These are phyloP conservation scores for Monilinia vaccinii-corymbosi DNA, from an alignment of 2,329 filamentous ascomycete species.

Conservation along the genomic window DNA sequence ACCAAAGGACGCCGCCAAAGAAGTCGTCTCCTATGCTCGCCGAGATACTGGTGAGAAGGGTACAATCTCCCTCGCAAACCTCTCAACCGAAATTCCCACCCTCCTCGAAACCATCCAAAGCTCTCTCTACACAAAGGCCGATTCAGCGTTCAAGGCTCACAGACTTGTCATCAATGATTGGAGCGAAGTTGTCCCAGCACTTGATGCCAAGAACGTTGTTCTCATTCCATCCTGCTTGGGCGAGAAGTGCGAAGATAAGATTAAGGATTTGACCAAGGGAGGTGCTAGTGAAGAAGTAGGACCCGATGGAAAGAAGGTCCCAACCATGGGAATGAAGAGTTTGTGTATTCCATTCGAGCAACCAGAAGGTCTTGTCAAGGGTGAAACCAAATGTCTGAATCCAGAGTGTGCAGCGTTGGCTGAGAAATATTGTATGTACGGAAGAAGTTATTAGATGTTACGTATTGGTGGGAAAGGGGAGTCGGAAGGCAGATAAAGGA, in stretches of 20 bases:
- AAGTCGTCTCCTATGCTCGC: conserved; percentile 75
- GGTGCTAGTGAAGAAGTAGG: conserved; percentile 48
- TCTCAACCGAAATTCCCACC: conserved; percentile 64
- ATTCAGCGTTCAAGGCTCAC: conserved; percentile 69
- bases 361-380: conserved; percentile 68
- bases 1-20: conserved; percentile 82
- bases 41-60: conserved; percentile 82
- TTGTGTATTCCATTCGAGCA: conserved; percentile 79
- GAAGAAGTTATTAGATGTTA: conserved; percentile 43
- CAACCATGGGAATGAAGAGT: conserved; percentile 68
- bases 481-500: conserved; percentile 2
- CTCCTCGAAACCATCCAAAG: conserved; percentile 85
- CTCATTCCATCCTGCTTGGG: conserved; percentile 85
- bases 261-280: conserved; percentile 85
- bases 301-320: conserved; percentile 40
- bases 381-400: conserved; percentile 85
- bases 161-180: conserved; percentile 75
- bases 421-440: conserved; percentile 89
- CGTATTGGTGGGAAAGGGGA: conserved; percentile 3
- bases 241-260: conserved; percentile 77
- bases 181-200: conserved; percentile 81
- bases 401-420: conserved; percentile 72
- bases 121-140: conserved; percentile 68
- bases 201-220: conserved; percentile 88
- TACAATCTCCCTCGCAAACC: conserved; percentile 64